Evolutionary conservation across 2,329 filamentous ascomycete species (phyloP), one percentile per base, ranked within the genome.

Genomic region (Lachnellula suecica): DNA sequence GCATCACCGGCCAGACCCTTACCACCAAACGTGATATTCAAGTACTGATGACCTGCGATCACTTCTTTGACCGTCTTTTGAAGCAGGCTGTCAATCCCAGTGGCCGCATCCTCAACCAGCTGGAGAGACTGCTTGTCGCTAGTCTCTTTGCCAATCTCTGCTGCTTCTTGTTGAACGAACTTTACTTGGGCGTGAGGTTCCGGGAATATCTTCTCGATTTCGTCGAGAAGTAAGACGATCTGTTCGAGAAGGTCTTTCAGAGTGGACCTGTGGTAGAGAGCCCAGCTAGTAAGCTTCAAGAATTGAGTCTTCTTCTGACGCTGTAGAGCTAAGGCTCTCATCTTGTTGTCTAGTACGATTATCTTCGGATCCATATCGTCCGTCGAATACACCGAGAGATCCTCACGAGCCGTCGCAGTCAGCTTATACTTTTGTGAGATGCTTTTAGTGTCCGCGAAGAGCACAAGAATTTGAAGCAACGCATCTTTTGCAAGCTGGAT

Each of bases 381-480:
- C 35, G 49, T 52, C 40, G 47, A 51, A 48, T 45, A 52, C 22
- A 29, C 37, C 17, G 47, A 56, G 48, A 58, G 53, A 54, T 56
- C 58, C 38, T 57, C 48, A 22, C 50, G 47, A 49, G 49, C 51
- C 49, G 56, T 58, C 47, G 50, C 47, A 47, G 23, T 52, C 37
- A 50, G 23, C 45, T 48, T 58, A 25, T 57, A 56, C 38, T 51
- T 57, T 24, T 52, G 52, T 22, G 56, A 59, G 53, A 57, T 59
- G 24, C n/a, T 45, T 42, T 55, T 47, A 22, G 54, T 54, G 48
- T 59, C 48, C 5, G 56, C 56, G 48, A 60, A 57, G 48, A 59
- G 53, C 23, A 57, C 47, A 50, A 59, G 50, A 43, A 60, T 59
- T 50, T n/a, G n/a, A n/a, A n/a, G n/a, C 40, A 59, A 44, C 22